Evolutionary conservation across 148 eudicot species (phyloP).

Genomic region (Agrostemma githago): DNA sequence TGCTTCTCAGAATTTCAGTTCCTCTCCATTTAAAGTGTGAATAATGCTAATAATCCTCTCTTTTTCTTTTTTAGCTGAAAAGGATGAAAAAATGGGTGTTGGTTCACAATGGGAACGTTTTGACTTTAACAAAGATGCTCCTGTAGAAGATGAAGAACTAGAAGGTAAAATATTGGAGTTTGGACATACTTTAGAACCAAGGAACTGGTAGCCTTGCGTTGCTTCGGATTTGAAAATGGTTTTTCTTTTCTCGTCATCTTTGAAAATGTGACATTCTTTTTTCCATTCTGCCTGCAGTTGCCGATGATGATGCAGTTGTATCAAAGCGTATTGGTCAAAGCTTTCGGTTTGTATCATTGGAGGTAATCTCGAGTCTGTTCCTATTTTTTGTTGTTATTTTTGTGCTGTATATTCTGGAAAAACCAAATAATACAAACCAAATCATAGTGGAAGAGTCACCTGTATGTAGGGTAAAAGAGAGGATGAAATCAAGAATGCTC

Average conservation of each 20-base stretch:
- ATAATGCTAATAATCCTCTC: not conserved
- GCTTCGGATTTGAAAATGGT: not conserved
- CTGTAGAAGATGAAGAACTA: slow-evolving; percentile 78
- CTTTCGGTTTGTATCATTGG: slow-evolving; percentile 78
- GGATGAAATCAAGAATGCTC: slow-evolving; percentile 67
- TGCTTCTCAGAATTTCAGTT: not conserved
- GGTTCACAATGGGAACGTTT: slow-evolving; percentile 95
- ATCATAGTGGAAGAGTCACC: not conserved
- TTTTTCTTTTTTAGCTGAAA: slow-evolving; percentile 51
- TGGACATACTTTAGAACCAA: not conserved
- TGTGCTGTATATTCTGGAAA: not conserved
- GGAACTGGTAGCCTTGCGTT: not conserved
- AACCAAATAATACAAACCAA: not conserved
- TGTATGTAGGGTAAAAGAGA: slow-evolving; percentile 55
- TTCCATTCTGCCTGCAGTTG: slow-evolving; percentile 42
- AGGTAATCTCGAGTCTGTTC: slow-evolving; percentile 39
- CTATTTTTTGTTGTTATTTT: not conserved
- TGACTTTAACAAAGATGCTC: slow-evolving; percentile 91
- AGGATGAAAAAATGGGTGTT: slow-evolving; percentile 56
- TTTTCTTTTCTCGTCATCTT: not conserved
- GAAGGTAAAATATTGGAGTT: slow-evolving; percentile 50
- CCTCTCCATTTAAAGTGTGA: not conserved
- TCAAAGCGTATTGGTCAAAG: slow-evolving; percentile 76
- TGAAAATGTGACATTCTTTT: not conserved
- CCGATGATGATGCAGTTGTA: slow-evolving; percentile 68